phyloP scores from a whole-genome alignment of 208 protist species.

The Trichomonas vaginalis region DNA sequence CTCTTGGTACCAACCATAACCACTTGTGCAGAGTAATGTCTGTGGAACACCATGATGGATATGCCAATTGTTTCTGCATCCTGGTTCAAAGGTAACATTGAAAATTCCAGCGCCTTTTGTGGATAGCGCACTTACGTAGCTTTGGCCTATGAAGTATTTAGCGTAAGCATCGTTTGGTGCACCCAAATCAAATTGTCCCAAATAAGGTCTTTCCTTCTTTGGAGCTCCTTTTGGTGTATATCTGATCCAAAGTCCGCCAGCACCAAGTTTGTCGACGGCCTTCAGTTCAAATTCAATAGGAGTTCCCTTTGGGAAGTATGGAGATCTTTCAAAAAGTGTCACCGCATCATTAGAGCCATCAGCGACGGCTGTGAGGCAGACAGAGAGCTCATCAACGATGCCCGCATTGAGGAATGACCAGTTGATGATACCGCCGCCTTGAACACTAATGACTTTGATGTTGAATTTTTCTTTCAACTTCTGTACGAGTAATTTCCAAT shows the following conservation, averaged over 20 bases:
- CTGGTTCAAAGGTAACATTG: background rate
- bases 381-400: background rate
- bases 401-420: background rate
- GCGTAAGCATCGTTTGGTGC: background rate
- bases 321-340: background rate
- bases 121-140: background rate
- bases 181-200: too few relatives aligned
- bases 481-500: background rate
- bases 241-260: background rate
- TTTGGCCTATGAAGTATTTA: background rate
- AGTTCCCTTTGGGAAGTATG: background rate
- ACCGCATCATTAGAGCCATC: background rate
- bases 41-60: background rate
- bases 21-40: background rate
- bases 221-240: background rate
- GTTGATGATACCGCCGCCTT: background rate
- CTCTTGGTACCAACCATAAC: background rate
- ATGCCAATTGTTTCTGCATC: slow-evolving; percentile 7
- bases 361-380: background rate
- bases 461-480: background rate
- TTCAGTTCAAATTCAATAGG: background rate
- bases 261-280: background rate
- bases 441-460: background rate
- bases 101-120: background rate
- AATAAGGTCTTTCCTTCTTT: background rate